Percentiles rank a stretch among this genome's conserved stretches.
Evolutionary conservation across 768 basidiomycete species (phyloP).

Genomic region (Auricularia cornea): DNA sequence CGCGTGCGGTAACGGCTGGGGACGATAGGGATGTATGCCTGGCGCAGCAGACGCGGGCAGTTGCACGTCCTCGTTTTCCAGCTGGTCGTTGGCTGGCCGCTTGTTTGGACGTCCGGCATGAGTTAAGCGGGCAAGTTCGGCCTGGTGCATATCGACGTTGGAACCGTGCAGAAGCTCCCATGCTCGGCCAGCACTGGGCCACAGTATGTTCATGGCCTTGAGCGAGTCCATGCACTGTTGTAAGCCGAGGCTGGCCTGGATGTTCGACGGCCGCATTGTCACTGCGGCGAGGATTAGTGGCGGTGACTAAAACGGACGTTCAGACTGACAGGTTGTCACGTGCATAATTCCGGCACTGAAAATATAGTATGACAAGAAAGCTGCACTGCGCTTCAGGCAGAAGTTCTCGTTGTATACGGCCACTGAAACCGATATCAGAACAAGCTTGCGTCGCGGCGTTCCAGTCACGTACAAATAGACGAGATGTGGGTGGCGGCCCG

Average conservation of each 20-base stretch:
- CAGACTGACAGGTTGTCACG: constrained; percentile 53
- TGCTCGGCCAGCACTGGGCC: constrained; percentile 63
- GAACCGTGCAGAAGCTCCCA: constrained; percentile 62
- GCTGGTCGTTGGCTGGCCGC: neutral
- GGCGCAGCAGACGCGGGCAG: neutral
- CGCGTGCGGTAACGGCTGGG: neutral
- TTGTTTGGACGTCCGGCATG: neutral
- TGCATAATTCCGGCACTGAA: constrained; percentile 81
- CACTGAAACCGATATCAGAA: constrained; percentile 30
- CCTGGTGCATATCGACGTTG: constrained; percentile 33
- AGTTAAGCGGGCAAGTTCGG: neutral
- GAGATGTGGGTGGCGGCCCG: constrained; percentile 65
- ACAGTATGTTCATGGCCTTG: constrained; percentile 64
- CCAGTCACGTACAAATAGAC: constrained; percentile 42
- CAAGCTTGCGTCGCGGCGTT: neutral
- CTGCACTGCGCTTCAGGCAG: constrained; percentile 48
- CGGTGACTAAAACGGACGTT: constrained; percentile 5
- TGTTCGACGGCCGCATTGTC: constrained; percentile 58
- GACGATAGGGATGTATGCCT: neutral
- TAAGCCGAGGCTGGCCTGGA: constrained; percentile 59
- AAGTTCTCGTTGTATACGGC: constrained; percentile 53
- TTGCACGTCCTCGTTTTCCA: neutral
- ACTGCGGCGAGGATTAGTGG: constrained; percentile 34
- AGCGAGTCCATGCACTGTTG: constrained; percentile 55
- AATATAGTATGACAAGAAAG: constrained; percentile 66